Evolutionary conservation across 345 rosid genomes (phyloP), one percentile per base, ranked within the genome.

Genomic region (Camelina neglecta): DNA sequence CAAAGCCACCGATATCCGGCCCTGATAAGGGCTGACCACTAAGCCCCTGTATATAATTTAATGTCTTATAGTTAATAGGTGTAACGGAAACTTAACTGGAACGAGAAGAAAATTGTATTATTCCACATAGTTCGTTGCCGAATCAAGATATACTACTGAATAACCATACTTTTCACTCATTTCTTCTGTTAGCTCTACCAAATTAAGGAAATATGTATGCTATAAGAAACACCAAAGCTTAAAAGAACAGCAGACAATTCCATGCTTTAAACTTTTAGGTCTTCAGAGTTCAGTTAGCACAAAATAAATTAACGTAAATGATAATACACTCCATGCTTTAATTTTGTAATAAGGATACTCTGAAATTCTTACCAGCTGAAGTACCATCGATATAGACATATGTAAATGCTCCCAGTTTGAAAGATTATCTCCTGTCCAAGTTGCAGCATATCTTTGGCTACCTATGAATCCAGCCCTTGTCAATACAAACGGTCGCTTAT

Each of bases 1-100:
- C 93, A 81, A 86, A 91, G 62, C 98, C 98, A 81, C 98, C 98
- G 62, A 93, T 89, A 86, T 93, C 97, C 79, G 98, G 96, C 73
- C 98, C 98, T 20, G 98, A 83, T 75, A 93, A 83, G 20, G 94
- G 97, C 82, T 93, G 98, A 62, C 96, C 98, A 78, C 98, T 91
- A 53, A 93, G 88, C 50, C 96, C 98, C 98, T 93, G 76, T 69
- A 59, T 57, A 38, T 21, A 77, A 56, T 74, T 57, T 35, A 62
- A 4, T 29, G 29, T 62, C n/a, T 74, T 51, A 62, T 8, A 67
- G 3, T 49, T 18, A 49, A 18, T 2, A 49, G 54, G 54, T 49
- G 23, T 2, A 24, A 2, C 26, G 26, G 23, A 24, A 2, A 24
- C 26, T 24, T 24, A 24, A 24, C 26, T 24, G 24, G 67, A 8